These are phyloP conservation scores for Macaranga tanarius DNA, from an alignment of 441 rosid genomes.

Conservation along the genomic window DNA sequence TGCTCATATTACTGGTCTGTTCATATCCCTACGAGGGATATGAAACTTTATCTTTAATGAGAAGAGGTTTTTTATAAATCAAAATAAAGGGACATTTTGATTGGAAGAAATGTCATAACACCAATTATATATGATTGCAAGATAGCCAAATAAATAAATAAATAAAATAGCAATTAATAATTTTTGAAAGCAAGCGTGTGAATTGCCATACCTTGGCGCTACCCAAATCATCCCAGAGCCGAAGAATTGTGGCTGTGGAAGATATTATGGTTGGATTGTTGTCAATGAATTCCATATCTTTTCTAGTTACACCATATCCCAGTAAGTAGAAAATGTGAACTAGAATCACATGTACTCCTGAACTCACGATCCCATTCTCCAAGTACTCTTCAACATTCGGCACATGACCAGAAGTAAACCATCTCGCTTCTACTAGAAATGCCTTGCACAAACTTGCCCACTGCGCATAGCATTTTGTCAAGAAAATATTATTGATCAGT, in stretches of 20 bases:
- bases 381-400: conserved; percentile 48
- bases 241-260: conserved; percentile 48
- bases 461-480: conserved; percentile 22
- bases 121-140: too few relatives aligned
- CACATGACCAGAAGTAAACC: conserved; percentile 39
- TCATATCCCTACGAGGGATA: too few relatives aligned
- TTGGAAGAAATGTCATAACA: too few relatives aligned
- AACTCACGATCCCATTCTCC: conserved; percentile 49
- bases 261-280: conserved; percentile 32
- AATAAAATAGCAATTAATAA: too few relatives aligned
- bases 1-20: too few relatives aligned
- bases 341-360: conserved; percentile 47
- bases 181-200: too few relatives aligned
- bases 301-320: conserved; percentile 31
- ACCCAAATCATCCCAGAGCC: conserved; percentile 71
- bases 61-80: too few relatives aligned
- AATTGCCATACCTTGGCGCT: conserved; percentile 42
- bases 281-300: conserved; percentile 32
- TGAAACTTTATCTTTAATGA: too few relatives aligned
- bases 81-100: too few relatives aligned
- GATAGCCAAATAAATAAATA: too few relatives aligned
- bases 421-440: conserved; percentile 50
- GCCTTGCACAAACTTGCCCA: conserved; percentile 56
- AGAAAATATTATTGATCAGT: not conserved
- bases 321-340: conserved; percentile 48